Conservation (phyloP, 2,329 filamentous ascomycete species). For the Fusarium miscanthi region DNA sequence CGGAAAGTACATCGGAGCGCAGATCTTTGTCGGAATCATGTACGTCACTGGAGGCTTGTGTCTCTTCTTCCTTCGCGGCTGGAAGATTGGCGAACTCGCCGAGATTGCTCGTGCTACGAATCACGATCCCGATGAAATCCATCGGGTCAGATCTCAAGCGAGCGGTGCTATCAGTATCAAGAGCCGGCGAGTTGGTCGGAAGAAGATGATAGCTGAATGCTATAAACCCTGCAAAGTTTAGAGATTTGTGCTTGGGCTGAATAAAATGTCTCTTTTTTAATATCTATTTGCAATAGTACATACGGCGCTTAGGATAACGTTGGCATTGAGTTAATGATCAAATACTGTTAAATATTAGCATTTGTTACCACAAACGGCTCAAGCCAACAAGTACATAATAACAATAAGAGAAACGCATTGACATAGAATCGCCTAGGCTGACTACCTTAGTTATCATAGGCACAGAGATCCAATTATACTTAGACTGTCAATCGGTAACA, state of each 20-base stretch:
- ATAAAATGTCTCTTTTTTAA: background rate
- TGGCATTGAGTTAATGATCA: background rate
- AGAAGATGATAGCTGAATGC: slow-evolving; percentile 49
- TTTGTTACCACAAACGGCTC: background rate
- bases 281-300: background rate
- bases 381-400: background rate
- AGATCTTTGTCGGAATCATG: slow-evolving; percentile 71
- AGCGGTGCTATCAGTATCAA: slow-evolving; percentile 46
- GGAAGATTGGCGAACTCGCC: slow-evolving; percentile 52
- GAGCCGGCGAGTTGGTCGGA: slow-evolving; percentile 47
- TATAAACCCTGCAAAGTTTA: slow-evolving; percentile 46
- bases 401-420: background rate
- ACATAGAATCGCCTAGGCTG: background rate
- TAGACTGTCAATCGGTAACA: background rate
- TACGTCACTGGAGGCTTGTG: slow-evolving; percentile 62
- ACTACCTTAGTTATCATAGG: background rate
- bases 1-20: slow-evolving; percentile 62
- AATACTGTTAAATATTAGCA: background rate
- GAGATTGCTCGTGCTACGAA: slow-evolving; percentile 49
- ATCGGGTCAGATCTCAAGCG: slow-evolving; percentile 47
- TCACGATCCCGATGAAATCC: slow-evolving; percentile 46
- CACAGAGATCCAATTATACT: background rate
- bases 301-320: background rate
- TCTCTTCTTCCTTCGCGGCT: slow-evolving; percentile 50
- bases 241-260: background rate